Evolutionary conservation across 2,329 filamentous ascomycete genomes (phyloP), one percentile per base, ranked within the genome.

Genomic region (Elsinoe ampelina): DNA sequence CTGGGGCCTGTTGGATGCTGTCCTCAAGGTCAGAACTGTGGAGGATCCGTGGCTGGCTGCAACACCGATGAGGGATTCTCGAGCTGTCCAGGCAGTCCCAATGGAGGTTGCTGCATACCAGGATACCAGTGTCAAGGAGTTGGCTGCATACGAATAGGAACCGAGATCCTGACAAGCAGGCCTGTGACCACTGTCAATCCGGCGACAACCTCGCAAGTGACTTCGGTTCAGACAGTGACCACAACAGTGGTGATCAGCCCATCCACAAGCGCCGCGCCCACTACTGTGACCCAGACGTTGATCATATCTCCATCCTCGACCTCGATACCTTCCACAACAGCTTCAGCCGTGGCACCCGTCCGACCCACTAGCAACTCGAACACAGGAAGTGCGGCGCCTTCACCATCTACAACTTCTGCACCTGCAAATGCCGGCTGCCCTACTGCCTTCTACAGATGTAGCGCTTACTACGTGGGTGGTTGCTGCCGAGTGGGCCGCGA

Each of bases 401-500:
- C 10, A 58, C 58, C 35, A 64, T 67, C 57, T 63, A 43, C 51
- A 19, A 58, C 55, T 2, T 60, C 63, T 7, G 59, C 58, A 12
- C 55, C 59, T n/a, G 57, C 61, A 1, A 58, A 54, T 34, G 65
- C 69, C 7, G 66, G 79, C 63, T 97, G 92, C 64, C 92, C 92
- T 0, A 91, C 85, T 0, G 91, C 91, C 2, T 97, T 91, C 75
- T 97, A 97, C 70, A 85, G 89, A 52, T 97, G 92, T 71, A 81
- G 85, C 2, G 92, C 92, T 1, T 83, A 84, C 59, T 89, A 91
- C 58, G 75, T 80, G 1, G 89, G 87, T 12, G 89, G 89, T 17
- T 97, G 92, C 74, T 97, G 92, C 72, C 86, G 87, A 58, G 90
- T 89, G 0, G 91, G 89, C 1, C 82, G 91, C 17, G 81, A 95